phyloP scores from a whole-genome alignment of 208 protist genomes.

The Balamuthia mandrillaris region DNA sequence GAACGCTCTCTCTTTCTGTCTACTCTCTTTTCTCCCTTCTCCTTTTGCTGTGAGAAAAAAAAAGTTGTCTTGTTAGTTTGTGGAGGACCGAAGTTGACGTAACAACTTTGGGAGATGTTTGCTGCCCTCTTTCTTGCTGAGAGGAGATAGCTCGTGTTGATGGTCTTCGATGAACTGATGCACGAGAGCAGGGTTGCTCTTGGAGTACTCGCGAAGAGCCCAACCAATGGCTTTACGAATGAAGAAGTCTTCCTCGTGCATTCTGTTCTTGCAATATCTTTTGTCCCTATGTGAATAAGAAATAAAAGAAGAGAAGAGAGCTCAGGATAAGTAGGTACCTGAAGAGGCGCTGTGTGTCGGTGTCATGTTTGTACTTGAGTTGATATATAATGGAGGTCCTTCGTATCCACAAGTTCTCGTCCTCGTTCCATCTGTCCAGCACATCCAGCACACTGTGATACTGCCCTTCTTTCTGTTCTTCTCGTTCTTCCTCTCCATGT shows the following conservation, averaged over 20 bases:
- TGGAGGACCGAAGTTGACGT: no score
- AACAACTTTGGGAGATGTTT: background rate
- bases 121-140: background rate
- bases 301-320: background rate
- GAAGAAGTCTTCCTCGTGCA: slow-evolving; percentile 28
- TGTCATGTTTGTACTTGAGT: slow-evolving; percentile 5
- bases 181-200: background rate
- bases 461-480: no score
- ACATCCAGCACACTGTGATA: background rate
- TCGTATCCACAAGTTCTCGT: slow-evolving; percentile 10
- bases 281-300: background rate
- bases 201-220: background rate
- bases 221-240: slow-evolving; percentile 32
- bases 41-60: no score
- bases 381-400: background rate
- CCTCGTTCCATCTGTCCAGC: background rate
- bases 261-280: background rate
- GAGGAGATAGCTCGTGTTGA: background rate
- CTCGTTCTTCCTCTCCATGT: no score
- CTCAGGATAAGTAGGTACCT: background rate
- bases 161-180: background rate
- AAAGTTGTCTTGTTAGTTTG: no score
- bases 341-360: no score
- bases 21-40: no score
- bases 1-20: no score